Percentiles rank a stretch among this genome's conserved stretches.
phyloP scores from a whole-genome alignment of 352 stramenopile genomes.

The Pythium rhizo-oryzae region DNA sequence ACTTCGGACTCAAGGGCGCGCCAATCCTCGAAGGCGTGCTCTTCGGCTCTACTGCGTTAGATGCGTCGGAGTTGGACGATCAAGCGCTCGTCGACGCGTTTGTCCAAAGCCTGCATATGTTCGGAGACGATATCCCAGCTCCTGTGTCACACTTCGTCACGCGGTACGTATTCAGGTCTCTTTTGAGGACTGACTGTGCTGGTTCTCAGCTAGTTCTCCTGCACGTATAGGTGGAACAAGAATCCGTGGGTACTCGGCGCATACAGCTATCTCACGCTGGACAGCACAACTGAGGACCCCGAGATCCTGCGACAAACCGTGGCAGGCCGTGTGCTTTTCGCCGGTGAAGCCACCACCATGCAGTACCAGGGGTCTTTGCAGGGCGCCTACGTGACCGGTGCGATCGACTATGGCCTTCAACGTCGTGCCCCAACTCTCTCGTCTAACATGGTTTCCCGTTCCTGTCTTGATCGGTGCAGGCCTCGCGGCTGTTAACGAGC shows the following conservation, averaged over 20 bases:
- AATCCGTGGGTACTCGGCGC: slow-evolving; percentile 56
- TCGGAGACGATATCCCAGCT: slow-evolving; percentile 38
- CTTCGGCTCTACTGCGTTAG: slow-evolving; percentile 41
- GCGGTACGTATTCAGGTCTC: slow-evolving; percentile 19
- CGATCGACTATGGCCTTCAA: not conserved
- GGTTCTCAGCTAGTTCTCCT: not conserved
- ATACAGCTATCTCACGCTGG: slow-evolving; percentile 70
- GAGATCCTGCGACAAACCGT: slow-evolving; percentile 47
- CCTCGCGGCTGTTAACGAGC: slow-evolving; percentile 33
- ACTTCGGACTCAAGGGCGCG: slow-evolving; percentile 49
- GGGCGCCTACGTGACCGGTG: slow-evolving; percentile 62
- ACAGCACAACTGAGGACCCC: slow-evolving; percentile 61
- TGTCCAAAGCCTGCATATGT: slow-evolving; percentile 51
- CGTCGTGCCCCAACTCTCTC: not conserved
- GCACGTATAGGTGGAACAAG: slow-evolving; percentile 54
- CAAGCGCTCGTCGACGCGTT: slow-evolving; percentile 46
- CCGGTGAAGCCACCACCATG: slow-evolving; percentile 69
- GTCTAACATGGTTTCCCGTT: not conserved
- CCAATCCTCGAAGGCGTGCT: slow-evolving; percentile 64
- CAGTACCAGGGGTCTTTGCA: slow-evolving; percentile 69
- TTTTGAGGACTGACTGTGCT: not conserved
- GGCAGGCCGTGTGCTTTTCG: slow-evolving; percentile 53
- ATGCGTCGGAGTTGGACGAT: slow-evolving; percentile 47
- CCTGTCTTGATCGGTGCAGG: slow-evolving; percentile 22
- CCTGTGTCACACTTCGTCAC: slow-evolving; percentile 58